phyloP scores from a whole-genome alignment of 805 yeast species.

The Maudiozyma saulgeensis region DNA sequence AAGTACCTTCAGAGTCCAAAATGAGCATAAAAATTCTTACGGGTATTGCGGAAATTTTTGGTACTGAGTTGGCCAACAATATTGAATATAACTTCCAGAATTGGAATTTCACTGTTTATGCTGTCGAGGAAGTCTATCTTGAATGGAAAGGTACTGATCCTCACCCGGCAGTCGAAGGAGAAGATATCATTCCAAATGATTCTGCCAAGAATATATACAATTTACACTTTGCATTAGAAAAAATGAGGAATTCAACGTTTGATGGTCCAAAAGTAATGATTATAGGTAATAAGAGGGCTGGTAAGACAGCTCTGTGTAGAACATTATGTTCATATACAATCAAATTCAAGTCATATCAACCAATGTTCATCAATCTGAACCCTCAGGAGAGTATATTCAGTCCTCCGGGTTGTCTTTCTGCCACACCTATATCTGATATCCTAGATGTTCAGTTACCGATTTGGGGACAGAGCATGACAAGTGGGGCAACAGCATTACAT shows the following conservation, averaged over 20 bases:
- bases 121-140: slow-evolving; percentile 58
- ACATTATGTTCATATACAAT: slow-evolving; percentile 66
- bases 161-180: slow-evolving; percentile 23
- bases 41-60: slow-evolving; percentile 86
- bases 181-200: slow-evolving; percentile 45
- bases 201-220: slow-evolving; percentile 66
- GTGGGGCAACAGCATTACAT: slow-evolving; percentile 67
- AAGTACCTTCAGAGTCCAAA: slow-evolving; percentile 33
- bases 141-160: slow-evolving; percentile 33
- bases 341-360: slow-evolving; percentile 52
- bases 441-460: slow-evolving; percentile 61
- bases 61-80: slow-evolving; percentile 80
- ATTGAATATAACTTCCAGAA: slow-evolving; percentile 50
- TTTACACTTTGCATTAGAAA: slow-evolving; percentile 69
- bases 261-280: slow-evolving; percentile 46
- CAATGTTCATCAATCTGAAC: slow-evolving; percentile 69
- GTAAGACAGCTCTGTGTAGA: slow-evolving; percentile 70
- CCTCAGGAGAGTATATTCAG: slow-evolving; percentile 63
- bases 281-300: slow-evolving; percentile 62
- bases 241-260: slow-evolving; percentile 30
- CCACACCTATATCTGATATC: slow-evolving; percentile 72
- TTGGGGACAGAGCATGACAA: slow-evolving; percentile 71
- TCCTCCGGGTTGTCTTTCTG: slow-evolving; percentile 77
- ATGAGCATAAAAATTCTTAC: slow-evolving; percentile 31
- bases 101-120: slow-evolving; percentile 43